These are phyloP conservation scores for Ogataea pini DNA, from an alignment of 805 yeast genomes.

Conservation along the genomic window DNA sequence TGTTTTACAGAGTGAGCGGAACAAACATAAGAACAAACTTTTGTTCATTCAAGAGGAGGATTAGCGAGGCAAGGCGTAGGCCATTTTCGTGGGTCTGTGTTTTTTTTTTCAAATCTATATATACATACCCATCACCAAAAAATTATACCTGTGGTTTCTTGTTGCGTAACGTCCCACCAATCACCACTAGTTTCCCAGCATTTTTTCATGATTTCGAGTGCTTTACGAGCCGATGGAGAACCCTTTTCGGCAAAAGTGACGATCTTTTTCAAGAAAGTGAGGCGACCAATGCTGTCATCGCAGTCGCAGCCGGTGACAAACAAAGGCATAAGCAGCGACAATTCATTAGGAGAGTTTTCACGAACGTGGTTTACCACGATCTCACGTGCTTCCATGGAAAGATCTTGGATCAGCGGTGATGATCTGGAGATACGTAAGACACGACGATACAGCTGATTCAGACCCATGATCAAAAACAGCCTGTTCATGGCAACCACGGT, in stretches of 20 bases:
- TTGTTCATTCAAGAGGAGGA: slow-evolving; percentile 29
- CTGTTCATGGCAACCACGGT: slow-evolving; percentile 48
- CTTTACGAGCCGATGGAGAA: slow-evolving; percentile 34
- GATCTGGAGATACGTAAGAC: slow-evolving; percentile 48
- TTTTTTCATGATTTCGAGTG: slow-evolving; percentile 43
- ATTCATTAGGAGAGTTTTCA: slow-evolving; percentile 50
- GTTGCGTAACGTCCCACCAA: slow-evolving; percentile 50
- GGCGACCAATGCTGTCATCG: slow-evolving; percentile 37
- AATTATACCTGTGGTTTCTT: slow-evolving; percentile 45
- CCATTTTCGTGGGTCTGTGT: no score
- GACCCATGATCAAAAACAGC: slow-evolving; percentile 52
- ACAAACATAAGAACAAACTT: slow-evolving; percentile 18
- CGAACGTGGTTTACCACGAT: slow-evolving; percentile 43
- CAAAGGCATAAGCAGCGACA: slow-evolving; percentile 55
- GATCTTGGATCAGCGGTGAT: slow-evolving; percentile 49
- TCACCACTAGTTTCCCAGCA: slow-evolving; percentile 57
- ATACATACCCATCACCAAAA: slow-evolving; percentile 36
- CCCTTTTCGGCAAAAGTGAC: slow-evolving; percentile 44
- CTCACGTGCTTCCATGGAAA: slow-evolving; percentile 43
- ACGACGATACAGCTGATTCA: slow-evolving; percentile 57
- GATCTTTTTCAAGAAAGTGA: slow-evolving; percentile 43
- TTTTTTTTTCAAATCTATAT: neutral
- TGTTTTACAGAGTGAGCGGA: slow-evolving; percentile 45
- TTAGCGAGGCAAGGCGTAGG: no score
- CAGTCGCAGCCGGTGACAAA: slow-evolving; percentile 64